phyloP scores from a whole-genome alignment of 2,329 filamentous ascomycete species.

The Clonostachys solani region DNA sequence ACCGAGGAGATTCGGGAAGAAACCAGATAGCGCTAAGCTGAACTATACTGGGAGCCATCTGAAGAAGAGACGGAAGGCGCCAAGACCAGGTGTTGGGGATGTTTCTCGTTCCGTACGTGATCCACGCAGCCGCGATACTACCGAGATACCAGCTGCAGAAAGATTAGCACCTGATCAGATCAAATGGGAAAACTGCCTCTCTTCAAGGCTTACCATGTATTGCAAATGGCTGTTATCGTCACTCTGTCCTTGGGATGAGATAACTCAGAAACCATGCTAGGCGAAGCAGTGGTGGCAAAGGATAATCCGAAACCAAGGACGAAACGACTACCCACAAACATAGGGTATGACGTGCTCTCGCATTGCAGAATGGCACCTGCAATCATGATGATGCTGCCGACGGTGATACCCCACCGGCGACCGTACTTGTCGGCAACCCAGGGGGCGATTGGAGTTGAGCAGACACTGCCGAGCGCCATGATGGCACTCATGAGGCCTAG shows the following conservation, averaged over 20 bases:
- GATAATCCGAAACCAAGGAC: constrained; percentile 49
- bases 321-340: constrained; percentile 50
- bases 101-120: constrained; percentile 34
- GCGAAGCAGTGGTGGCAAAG: constrained; percentile 45
- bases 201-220: constrained; percentile 21
- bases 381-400: constrained; percentile 22
- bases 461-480: constrained; percentile 42
- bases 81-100: constrained; percentile 31
- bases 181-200: not conserved
- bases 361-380: constrained; percentile 22
- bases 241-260: constrained; percentile 49
- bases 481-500: constrained; percentile 30
- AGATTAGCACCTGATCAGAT: not conserved
- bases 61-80: constrained; percentile 22
- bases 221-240: constrained; percentile 48
- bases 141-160: constrained; percentile 39
- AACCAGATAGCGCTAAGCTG: constrained; percentile 43
- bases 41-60: constrained; percentile 31
- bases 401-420: constrained; percentile 19
- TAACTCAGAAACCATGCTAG: constrained; percentile 46
- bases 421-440: constrained; percentile 23
- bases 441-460: constrained; percentile 19
- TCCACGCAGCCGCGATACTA: constrained; percentile 33
- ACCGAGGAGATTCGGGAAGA: constrained; percentile 59
- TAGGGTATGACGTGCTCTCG: constrained; percentile 26